These are phyloP conservation scores for Malus orientalis DNA, from an alignment of 306 rosid genomes.

Conservation along the genomic window DNA sequence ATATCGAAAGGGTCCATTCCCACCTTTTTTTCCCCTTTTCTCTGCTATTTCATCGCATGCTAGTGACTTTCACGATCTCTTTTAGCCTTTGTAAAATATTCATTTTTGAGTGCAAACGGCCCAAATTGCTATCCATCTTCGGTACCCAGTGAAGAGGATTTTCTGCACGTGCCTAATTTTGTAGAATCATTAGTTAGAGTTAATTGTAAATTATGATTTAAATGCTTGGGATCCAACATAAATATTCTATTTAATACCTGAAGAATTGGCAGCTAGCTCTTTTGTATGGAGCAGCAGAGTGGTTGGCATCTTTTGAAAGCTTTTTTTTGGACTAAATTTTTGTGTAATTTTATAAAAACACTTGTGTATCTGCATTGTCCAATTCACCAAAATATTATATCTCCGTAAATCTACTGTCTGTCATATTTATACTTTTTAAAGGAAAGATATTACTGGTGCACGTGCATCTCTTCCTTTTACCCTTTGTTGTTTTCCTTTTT, in stretches of 20 bases:
- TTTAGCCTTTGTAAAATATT: no score
- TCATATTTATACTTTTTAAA: no score
- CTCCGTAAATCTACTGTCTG: neutral
- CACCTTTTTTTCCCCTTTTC: neutral
- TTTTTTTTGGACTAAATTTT: no score
- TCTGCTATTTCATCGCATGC: neutral
- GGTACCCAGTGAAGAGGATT: neutral
- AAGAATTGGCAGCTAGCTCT: neutral
- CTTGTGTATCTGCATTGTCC: no score
- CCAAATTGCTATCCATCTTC: neutral
- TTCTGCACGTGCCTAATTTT: neutral
- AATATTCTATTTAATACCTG: neutral
- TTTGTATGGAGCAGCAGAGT: neutral
- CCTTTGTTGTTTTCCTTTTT: neutral
- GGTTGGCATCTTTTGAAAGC: neutral
- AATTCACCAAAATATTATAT: neutral
- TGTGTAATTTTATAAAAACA: no score
- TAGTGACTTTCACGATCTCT: neutral
- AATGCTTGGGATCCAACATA: constrained; percentile 3
- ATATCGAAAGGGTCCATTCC: neutral
- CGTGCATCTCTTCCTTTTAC: neutral
- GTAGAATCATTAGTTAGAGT: neutral
- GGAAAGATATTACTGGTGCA: neutral
- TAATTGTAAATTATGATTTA: neutral
- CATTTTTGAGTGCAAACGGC: no score